Percentiles rank a stretch among this genome's conserved stretches.
Conservation (phyloP, 495 filamentous ascomycete species). For the Aspergillus nanangensis region DNA sequence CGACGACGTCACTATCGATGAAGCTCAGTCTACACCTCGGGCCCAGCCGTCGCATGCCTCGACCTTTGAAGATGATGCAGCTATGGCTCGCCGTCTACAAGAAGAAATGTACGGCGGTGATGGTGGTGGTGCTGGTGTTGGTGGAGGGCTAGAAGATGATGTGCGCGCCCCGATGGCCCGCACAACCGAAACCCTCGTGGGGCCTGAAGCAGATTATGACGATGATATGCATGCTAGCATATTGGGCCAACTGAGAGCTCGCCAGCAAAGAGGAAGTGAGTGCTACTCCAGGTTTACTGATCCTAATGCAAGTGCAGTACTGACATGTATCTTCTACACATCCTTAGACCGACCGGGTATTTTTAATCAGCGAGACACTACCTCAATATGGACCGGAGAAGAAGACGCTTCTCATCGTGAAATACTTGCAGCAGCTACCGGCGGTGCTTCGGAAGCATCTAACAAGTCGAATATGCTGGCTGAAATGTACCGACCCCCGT, state of each 20-base stretch:
- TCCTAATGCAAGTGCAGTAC: background rate
- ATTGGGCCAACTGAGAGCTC: conserved; percentile 59
- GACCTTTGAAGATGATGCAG: conserved; percentile 79
- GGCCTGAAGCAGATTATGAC: conserved; percentile 56
- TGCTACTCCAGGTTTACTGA: conserved; percentile 17
- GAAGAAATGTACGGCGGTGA: conserved; percentile 78
- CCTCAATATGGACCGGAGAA: conserved; percentile 72
- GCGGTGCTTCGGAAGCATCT: conserved; percentile 68
- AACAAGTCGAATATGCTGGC: conserved; percentile 70
- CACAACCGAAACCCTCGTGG: conserved; percentile 87
- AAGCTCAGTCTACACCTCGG: conserved; percentile 18
- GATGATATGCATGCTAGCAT: conserved; percentile 60
- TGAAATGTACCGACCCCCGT: conserved; percentile 87
- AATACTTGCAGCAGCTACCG: conserved; percentile 57
- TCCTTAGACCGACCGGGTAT: conserved; percentile 59
- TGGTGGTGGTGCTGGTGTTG: conserved; percentile 36
- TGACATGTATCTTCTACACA: conserved; percentile 6
- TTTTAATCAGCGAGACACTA: conserved; percentile 72
- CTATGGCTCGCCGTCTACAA: conserved; percentile 84
- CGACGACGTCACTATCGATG: conserved; percentile 39
- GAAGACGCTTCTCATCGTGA: conserved; percentile 43
- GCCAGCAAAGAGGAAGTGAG: conserved; percentile 43
- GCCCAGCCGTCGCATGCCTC: conserved; percentile 10
- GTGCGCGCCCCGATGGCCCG: conserved; percentile 89
- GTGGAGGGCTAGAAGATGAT: conserved; percentile 47